phyloP scores from a whole-genome alignment of 1,284 basidiomycete genomes.

The Anthracocystis panici-leucophaei region DNA sequence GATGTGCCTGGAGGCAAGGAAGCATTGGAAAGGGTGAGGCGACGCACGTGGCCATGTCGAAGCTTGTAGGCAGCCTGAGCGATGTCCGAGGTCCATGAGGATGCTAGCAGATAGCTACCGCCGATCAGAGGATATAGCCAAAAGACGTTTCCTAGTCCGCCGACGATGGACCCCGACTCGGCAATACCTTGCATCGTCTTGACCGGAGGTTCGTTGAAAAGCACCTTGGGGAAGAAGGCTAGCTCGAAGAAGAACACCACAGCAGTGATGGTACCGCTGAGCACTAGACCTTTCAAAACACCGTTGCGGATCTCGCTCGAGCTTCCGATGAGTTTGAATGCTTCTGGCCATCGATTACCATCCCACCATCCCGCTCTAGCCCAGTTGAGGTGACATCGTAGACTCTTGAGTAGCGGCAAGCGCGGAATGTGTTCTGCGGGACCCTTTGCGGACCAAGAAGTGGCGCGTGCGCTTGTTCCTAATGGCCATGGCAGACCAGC shows the following conservation, averaged over 20 bases:
- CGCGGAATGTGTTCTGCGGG: slow-evolving; percentile 53
- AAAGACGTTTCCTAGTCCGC: slow-evolving; percentile 56
- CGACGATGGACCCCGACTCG: slow-evolving; percentile 24
- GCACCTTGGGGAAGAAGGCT: slow-evolving; percentile 63
- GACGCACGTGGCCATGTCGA: slow-evolving; percentile 33
- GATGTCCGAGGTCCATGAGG: slow-evolving; percentile 65
- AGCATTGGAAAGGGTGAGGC: slow-evolving; percentile 35
- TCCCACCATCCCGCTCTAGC: slow-evolving; percentile 58
- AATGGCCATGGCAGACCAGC: slow-evolving; percentile 52
- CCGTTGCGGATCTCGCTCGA: slow-evolving; percentile 58
- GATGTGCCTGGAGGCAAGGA: slow-evolving; percentile 49
- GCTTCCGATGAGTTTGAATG: slow-evolving; percentile 41
- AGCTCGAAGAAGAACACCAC: slow-evolving; percentile 65
- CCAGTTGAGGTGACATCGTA: slow-evolving; percentile 57
- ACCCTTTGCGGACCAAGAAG: slow-evolving; percentile 63
- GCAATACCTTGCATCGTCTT: slow-evolving; percentile 17
- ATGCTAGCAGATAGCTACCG: slow-evolving; percentile 63
- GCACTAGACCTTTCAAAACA: slow-evolving; percentile 62
- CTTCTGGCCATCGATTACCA: slow-evolving; percentile 58
- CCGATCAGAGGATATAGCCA: slow-evolving; percentile 68
- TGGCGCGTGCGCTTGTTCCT: slow-evolving; percentile 20
- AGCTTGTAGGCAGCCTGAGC: slow-evolving; percentile 63
- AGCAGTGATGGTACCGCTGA: slow-evolving; percentile 58
- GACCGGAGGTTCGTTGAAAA: slow-evolving; percentile 42
- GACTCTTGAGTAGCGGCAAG: slow-evolving; percentile 41